phyloP scores from a whole-genome alignment of 2,329 filamentous ascomycete species.

The Aspergillus fischeri region DNA sequence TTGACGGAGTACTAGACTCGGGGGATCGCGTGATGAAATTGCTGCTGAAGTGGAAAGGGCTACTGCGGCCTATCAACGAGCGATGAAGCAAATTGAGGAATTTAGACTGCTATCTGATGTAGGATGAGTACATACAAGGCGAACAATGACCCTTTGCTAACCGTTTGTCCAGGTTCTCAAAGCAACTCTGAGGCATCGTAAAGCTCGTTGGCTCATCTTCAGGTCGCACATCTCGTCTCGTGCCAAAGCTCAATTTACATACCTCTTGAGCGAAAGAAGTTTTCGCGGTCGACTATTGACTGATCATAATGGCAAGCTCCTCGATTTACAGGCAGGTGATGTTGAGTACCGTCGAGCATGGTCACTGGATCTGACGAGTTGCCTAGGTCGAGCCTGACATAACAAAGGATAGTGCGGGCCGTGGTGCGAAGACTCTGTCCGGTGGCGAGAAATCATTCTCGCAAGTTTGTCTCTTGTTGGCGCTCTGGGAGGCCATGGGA shows the following conservation, averaged over 20 bases:
- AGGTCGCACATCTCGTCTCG: slow-evolving; percentile 80
- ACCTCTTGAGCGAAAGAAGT: slow-evolving; percentile 80
- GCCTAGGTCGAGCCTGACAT: slow-evolving; percentile 60
- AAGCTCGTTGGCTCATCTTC: slow-evolving; percentile 74
- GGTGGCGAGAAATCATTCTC: slow-evolving; percentile 98
- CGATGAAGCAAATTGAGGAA: slow-evolving; percentile 36
- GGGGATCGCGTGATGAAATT: slow-evolving; percentile 64
- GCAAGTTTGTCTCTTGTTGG: slow-evolving; percentile 86
- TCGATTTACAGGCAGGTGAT: slow-evolving; percentile 66
- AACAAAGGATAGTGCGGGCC: slow-evolving; percentile 65
- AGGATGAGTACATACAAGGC: slow-evolving; percentile 9
- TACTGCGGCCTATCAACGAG: slow-evolving; percentile 33
- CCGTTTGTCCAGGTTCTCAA: slow-evolving; percentile 45
- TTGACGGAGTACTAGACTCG: slow-evolving; percentile 44
- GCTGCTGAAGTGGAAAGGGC: slow-evolving; percentile 43
- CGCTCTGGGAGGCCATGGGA: slow-evolving; percentile 97
- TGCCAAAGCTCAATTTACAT: slow-evolving; percentile 80
- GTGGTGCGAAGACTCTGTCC: slow-evolving; percentile 86
- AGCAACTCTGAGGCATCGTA: slow-evolving; percentile 63
- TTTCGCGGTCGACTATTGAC: slow-evolving; percentile 79
- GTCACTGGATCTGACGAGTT: slow-evolving; percentile 5
- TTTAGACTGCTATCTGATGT: slow-evolving; percentile 39
- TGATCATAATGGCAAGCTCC: slow-evolving; percentile 67
- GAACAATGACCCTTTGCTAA: neutral
- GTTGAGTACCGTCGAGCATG: neutral